Base-by-base conservation (phyloP, 805 yeast species). In the Candida stauntonica region DNA sequence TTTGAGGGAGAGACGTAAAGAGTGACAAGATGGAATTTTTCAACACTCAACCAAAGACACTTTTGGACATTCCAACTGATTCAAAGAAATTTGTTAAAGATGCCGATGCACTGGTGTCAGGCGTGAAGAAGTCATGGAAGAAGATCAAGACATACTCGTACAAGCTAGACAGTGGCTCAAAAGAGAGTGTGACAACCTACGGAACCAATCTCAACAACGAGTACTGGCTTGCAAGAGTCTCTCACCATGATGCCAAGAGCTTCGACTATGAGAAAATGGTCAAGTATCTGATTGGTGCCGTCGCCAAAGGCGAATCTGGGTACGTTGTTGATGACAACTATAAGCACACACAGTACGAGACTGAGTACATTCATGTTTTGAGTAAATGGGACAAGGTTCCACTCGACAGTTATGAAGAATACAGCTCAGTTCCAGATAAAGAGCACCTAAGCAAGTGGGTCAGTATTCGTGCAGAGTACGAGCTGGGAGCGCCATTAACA, bases 221-320 rank as follows among this genome's bases (percentile, higher is more conserved):
- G 15, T 56, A 51, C 36, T 65, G 70, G 70, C 41, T 63, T 19
- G 48, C 63, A 5, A 53, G 70, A 16, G 47, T 47, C 5, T 57
- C 63, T 18, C 37, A 36, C 12, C 62, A 61, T 33, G 37, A 42
- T 2, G 31, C 45, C 13, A 35, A 42, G n/a, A 38, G 38, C 3
- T 60, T 55, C 36, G 45, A 37, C 0, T 62, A 58, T 38, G 54
- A 48, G 1, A 44, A 48, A 13, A 45, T 63, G 30, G 45, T 61
- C 3, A 39, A 50, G 29, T 57, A 55, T 23, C 38, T 62, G 3
- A 46, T 56, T 20, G 70, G 69, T 13, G 53, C 55, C 11, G 45
- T 51, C 13, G 40, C 40, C 17, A 23, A 29, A 2, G 34, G 33
- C 3, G 52, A 33, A 5, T 46, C 39, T 3, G n/a, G 13, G 17